Evolutionary conservation across 108 stramenopile genomes (phyloP), one percentile per base, ranked within the genome.

Genomic region (Skeletonema marinoi): DNA sequence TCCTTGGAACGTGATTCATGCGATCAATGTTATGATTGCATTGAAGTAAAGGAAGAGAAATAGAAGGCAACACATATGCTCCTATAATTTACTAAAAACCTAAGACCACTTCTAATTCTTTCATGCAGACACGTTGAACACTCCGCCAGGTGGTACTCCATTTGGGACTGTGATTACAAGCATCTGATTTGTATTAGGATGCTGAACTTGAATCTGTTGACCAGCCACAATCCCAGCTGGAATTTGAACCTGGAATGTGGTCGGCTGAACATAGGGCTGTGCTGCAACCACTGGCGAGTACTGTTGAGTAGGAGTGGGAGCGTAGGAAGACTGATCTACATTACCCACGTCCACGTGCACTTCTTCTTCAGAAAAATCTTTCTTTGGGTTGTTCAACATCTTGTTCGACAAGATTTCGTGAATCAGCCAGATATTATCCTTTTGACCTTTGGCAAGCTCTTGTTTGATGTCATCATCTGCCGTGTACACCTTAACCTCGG

Each of bases 401-500:
- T 82, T 82, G 11, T 73, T 65, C 10, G 77, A 70, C 19, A 85
- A 21, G 6, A 85, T 68, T 33, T 82, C 77, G 42, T 82, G 62
- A 41, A 85, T 58, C 16, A 65, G 14, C 85, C 85, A 85, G 33
- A 85, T 62, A 59, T 70, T 76, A 36, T 82, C 68, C 51, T 73
- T 82, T 29, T 75, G 72, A 2, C 77, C 72, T 31, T 70, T 82
- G 32, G 77, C 71, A 30, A 82, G 77, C 39, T 85, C 71, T 70
- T 85, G 81, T 29, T 78, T 46, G 39, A 82, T 82, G 41, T 68
- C 58, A 31, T 65, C 72, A 9, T 68, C 67, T 21, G 73, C 73
- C 30, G 79, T 71, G 77, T 85, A 85, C 17, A 85, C 72, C 63
- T 74, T 74, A 42, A 82, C 72, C 66, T 82, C 67, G 6, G 85